phyloP scores from a whole-genome alignment of 148 eudicot species.

The Nepenthes gracilis region DNA sequence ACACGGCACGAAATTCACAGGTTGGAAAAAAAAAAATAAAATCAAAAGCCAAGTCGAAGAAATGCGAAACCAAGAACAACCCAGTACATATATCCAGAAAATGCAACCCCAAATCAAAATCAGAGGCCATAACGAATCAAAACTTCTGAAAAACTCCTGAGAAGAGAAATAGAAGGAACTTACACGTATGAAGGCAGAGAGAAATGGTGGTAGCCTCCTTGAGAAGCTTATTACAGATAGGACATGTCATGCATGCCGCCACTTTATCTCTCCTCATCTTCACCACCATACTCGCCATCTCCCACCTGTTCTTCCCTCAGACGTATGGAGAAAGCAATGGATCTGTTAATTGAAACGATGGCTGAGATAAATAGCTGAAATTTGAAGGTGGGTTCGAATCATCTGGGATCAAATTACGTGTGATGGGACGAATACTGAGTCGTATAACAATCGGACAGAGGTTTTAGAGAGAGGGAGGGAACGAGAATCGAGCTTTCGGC shows the following conservation, averaged over 20 bases:
- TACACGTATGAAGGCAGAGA: constrained; percentile 93
- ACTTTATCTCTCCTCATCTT: constrained; percentile 48
- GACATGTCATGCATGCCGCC: constrained; percentile 91
- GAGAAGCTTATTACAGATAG: constrained; percentile 65
- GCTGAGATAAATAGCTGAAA: not conserved
- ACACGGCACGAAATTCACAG: too few species aligned
- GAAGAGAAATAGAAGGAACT: constrained; percentile 5
- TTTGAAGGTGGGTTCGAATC: not conserved
- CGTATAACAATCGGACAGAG: not conserved
- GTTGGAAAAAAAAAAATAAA: not conserved
- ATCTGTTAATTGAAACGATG: not conserved
- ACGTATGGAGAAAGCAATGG: not conserved
- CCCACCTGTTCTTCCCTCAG: constrained; percentile 4
- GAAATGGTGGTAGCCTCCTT: constrained; percentile 68
- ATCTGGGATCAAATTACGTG: not conserved
- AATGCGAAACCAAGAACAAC: not conserved
- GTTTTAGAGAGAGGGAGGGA: not conserved
- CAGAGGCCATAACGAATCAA: not conserved
- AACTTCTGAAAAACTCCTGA: too few species aligned
- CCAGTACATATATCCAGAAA: not conserved
- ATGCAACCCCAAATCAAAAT: not conserved
- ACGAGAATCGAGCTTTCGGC: not conserved
- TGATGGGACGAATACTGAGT: not conserved
- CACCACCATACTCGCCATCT: constrained; percentile 51
- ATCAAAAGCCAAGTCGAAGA: not conserved